phyloP scores from a whole-genome alignment of 805 yeast genomes.

The Candida methanosorbosa region DNA sequence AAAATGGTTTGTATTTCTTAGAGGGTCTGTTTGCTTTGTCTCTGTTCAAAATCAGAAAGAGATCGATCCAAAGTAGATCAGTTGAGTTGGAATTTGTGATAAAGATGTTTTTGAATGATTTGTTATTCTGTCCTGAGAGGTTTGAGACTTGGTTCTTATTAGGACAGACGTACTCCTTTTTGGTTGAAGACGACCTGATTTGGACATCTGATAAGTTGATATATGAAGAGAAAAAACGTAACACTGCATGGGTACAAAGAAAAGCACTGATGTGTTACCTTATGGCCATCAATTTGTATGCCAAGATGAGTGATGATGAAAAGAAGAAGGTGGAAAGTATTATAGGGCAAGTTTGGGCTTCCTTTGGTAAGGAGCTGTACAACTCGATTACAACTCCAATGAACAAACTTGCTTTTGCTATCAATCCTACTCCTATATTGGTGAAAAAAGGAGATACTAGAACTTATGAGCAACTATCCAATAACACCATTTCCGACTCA shows the following conservation, averaged over 20 bases:
- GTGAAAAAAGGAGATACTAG: slow-evolving; percentile 16
- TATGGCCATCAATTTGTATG: slow-evolving; percentile 52
- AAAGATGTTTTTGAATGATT: slow-evolving; percentile 54
- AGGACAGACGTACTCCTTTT: slow-evolving; percentile 68
- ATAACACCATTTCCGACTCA: slow-evolving; percentile 21
- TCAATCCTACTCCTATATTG: slow-evolving; percentile 28
- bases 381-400: slow-evolving; percentile 55
- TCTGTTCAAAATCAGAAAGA: slow-evolving; percentile 61
- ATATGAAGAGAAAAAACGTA: slow-evolving; percentile 46
- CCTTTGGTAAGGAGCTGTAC: slow-evolving; percentile 50
- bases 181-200: slow-evolving; percentile 84
- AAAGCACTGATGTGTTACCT: slow-evolving; percentile 64
- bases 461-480: slow-evolving; percentile 8
- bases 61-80: slow-evolving; percentile 71
- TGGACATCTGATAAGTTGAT: slow-evolving; percentile 85
- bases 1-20: slow-evolving; percentile 56
- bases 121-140: slow-evolving; percentile 56
- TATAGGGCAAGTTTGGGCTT: slow-evolving; percentile 37
- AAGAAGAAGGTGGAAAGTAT: slow-evolving; percentile 24
- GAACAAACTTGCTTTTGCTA: slow-evolving; percentile 50
- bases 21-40: slow-evolving; percentile 63
- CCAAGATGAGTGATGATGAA: slow-evolving; percentile 12
- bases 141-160: slow-evolving; percentile 82
- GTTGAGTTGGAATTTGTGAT: slow-evolving; percentile 76
- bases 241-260: slow-evolving; percentile 58